Conservation (phyloP, 176 grass and related monocot species). For the Cenchrus americanus region DNA sequence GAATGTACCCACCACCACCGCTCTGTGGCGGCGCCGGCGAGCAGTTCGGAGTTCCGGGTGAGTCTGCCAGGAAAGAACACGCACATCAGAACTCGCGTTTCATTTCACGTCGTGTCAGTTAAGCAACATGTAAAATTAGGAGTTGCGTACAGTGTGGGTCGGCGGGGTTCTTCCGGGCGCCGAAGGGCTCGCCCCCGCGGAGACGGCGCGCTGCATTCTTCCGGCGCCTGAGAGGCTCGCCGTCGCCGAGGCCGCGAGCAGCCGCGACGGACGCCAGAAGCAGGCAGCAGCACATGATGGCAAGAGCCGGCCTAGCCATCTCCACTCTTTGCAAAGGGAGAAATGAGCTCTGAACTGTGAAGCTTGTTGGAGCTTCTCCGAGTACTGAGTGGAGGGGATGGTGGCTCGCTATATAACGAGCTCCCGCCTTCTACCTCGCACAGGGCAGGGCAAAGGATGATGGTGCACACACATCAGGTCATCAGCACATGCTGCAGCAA, state of each 20-base stretch:
- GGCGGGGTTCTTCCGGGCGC: constrained; percentile 40
- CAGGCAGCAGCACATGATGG: constrained; percentile 35
- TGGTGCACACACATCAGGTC: too few relatives aligned
- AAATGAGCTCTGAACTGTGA: background rate
- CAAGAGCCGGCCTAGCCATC: constrained; percentile 26
- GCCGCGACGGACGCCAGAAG: constrained; percentile 19
- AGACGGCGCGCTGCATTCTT: constrained; percentile 41
- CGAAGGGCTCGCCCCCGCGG: background rate
- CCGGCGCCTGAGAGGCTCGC: constrained; percentile 1
- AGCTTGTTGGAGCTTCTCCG: background rate
- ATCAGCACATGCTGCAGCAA: background rate
- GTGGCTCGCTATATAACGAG: background rate
- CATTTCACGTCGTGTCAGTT: background rate
- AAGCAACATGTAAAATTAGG: background rate
- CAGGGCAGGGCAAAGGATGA: background rate
- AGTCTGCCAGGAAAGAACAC: constrained; percentile 9
- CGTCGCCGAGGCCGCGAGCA: constrained; percentile 7
- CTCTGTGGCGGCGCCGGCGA: constrained; percentile 28
- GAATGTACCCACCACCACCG: constrained; percentile 20
- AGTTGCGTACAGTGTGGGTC: constrained; percentile 10
- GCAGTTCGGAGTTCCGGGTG: constrained; percentile 8
- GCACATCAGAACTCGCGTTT: background rate
- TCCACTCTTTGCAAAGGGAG: background rate
- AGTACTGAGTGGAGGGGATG: background rate
- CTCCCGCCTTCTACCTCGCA: background rate